These are phyloP conservation scores for Ceratocystiopsis brevicomis DNA, from an alignment of 2,329 filamentous ascomycete genomes.

Conservation along the genomic window DNA sequence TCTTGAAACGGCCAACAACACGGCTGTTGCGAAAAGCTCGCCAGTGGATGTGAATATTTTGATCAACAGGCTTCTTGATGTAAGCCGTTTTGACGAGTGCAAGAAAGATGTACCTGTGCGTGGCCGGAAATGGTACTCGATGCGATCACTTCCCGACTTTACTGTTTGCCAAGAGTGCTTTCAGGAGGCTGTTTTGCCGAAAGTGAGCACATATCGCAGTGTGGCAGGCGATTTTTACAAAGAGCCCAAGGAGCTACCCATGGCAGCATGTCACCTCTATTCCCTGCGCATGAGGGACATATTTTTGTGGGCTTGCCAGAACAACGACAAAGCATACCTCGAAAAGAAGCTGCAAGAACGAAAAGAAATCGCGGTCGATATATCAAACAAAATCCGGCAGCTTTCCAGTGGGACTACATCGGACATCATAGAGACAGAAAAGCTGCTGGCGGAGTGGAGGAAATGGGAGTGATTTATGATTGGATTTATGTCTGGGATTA, in stretches of 20 bases:
- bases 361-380: constrained; percentile 38
- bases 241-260: constrained; percentile 33
- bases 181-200: constrained; percentile 57
- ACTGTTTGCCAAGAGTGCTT: constrained; percentile 81
- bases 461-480: constrained; percentile 29
- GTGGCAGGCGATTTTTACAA: constrained; percentile 49
- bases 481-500: too few species aligned
- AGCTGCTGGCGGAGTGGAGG: constrained; percentile 36
- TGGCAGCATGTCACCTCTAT: constrained; percentile 56
- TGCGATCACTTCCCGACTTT: constrained; percentile 56
- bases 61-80: constrained; percentile 41
- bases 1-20: constrained; percentile 37
- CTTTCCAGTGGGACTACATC: constrained; percentile 15
- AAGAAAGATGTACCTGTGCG: constrained; percentile 39
- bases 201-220: constrained; percentile 25
- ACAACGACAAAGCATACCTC: constrained; percentile 48
- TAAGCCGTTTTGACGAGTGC: constrained; percentile 43
- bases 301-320: constrained; percentile 47
- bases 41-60: constrained; percentile 41
- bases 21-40: constrained; percentile 23
- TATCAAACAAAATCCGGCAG: constrained; percentile 30
- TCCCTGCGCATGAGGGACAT: constrained; percentile 58
- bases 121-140: constrained; percentile 57
- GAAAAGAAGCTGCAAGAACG: constrained; percentile 36
- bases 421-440: constrained; percentile 23